phyloP scores from a whole-genome alignment of 495 filamentous ascomycete genomes.

The Annulohypoxylon bovei region DNA sequence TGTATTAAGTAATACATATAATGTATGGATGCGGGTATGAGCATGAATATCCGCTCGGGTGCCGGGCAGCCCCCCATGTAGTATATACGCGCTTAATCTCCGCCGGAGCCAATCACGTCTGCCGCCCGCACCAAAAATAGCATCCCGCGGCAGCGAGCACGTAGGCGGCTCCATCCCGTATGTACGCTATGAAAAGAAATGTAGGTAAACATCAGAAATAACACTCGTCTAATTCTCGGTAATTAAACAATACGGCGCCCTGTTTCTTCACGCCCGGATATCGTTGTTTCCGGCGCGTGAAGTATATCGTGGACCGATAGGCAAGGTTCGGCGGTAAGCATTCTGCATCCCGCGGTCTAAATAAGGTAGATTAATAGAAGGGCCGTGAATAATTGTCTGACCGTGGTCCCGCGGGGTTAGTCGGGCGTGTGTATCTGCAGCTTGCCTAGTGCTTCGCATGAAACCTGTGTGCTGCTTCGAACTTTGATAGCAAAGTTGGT shows the following conservation, averaged over 20 bases:
- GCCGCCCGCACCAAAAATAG: constrained; percentile 25
- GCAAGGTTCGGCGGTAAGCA: neutral
- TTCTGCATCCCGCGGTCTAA: constrained; percentile 1
- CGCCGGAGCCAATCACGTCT: constrained; percentile 7
- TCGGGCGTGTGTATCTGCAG: neutral
- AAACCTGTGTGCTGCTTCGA: neutral
- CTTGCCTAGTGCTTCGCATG: neutral
- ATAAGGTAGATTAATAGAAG: neutral
- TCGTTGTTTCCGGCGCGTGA: neutral
- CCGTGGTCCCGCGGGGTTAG: neutral
- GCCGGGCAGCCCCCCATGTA: neutral
- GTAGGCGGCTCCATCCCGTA: constrained; percentile 9
- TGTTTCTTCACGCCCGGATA: neutral
- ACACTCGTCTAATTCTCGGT: neutral
- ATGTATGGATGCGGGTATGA: neutral
- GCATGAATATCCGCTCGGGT: neutral
- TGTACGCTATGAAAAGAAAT: constrained; percentile 24
- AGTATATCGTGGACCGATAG: neutral
- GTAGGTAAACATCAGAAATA: neutral
- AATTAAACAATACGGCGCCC: neutral
- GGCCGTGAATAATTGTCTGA: neutral
- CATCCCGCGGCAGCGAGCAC: constrained; percentile 8
- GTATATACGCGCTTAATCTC: constrained; percentile 20
- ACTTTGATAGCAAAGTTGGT: neutral
- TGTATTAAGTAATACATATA: neutral